These are phyloP conservation scores for Pestalotiopsis sp. DNA, from an alignment of 2,329 filamentous ascomycete species.

Conservation along the genomic window DNA sequence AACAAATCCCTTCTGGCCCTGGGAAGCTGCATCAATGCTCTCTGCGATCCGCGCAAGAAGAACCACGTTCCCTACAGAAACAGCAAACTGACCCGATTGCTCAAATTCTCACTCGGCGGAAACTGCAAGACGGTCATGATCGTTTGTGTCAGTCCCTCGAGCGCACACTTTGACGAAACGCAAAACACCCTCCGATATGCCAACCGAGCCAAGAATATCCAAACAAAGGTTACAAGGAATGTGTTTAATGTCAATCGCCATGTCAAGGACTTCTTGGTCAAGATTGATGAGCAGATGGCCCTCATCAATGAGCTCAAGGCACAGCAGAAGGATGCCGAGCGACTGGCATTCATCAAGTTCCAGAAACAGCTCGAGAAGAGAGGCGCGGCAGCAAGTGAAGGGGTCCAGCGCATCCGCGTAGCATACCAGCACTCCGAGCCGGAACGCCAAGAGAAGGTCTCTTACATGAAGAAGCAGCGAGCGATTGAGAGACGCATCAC, in stretches of 20 bases:
- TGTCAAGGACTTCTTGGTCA: constrained; percentile 98
- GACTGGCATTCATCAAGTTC: constrained; percentile 82
- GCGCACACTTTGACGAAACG: constrained; percentile 95
- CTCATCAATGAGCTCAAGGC: constrained; percentile 94
- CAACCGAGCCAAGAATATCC: constrained; percentile 98
- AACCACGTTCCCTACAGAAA: constrained; percentile 98
- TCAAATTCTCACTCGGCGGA: constrained; percentile 96
- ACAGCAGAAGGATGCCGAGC: constrained; percentile 88
- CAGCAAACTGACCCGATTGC: constrained; percentile 90
- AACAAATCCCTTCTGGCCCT: constrained; percentile 96
- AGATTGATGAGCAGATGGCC: constrained; percentile 98
- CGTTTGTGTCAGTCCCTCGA: constrained; percentile 95
- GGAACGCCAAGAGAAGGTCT: constrained; percentile 79
- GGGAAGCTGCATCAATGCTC: constrained; percentile 96
- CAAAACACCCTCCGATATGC: constrained; percentile 98
- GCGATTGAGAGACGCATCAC: constrained; percentile 83
- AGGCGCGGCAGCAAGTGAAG: constrained; percentile 74
- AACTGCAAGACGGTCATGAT: constrained; percentile 99
- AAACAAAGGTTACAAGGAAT: constrained; percentile 98
- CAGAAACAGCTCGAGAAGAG: constrained; percentile 88
- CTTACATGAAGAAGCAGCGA: constrained; percentile 79
- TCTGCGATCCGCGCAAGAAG: constrained; percentile 88
- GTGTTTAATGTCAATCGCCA: constrained; percentile 99
- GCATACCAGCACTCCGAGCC: constrained; percentile 80
- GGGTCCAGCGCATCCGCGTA: constrained; percentile 74